Conservation (phyloP, 805 yeast species). For the Myxozyma nipponensis region DNA sequence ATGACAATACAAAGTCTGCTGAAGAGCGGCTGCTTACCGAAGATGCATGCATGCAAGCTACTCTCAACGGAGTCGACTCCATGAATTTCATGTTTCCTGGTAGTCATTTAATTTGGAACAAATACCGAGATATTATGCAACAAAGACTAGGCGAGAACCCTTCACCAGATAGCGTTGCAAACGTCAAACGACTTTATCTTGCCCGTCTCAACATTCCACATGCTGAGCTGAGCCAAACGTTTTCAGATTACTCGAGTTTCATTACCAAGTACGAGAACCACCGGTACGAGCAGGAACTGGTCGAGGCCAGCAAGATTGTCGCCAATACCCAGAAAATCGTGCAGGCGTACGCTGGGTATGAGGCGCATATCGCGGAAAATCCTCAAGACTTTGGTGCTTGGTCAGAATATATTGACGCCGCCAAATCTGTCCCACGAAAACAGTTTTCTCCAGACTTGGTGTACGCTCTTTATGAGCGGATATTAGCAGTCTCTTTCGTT, state of each 20-base stretch:
- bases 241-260: slow-evolving; percentile 32
- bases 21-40: slow-evolving; percentile 7
- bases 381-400: slow-evolving; percentile 19
- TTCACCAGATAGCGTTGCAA: slow-evolving; percentile 5
- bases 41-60: slow-evolving; percentile 2
- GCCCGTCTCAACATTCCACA: slow-evolving; percentile 33
- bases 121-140: slow-evolving; percentile 21
- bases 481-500: slow-evolving; percentile 18
- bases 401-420: slow-evolving; percentile 32
- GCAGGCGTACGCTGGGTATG: slow-evolving; percentile 23
- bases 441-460: slow-evolving; percentile 16
- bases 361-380: slow-evolving; percentile 12
- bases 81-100: slow-evolving; percentile 22
- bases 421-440: slow-evolving; percentile 24
- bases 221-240: slow-evolving; percentile 30
- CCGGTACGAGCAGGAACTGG: slow-evolving; percentile 32
- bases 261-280: slow-evolving; percentile 28
- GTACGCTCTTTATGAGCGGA: slow-evolving; percentile 33
- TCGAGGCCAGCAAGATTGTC: slow-evolving; percentile 29
- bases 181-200: slow-evolving; percentile 20
- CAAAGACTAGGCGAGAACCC: slow-evolving; percentile 1
- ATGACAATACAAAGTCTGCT: not conserved
- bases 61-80: slow-evolving; percentile 24
- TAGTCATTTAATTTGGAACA: slow-evolving; percentile 29
- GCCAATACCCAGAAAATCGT: slow-evolving; percentile 17